Evolutionary conservation across 805 yeast species (phyloP), one percentile per base, ranked within the genome.

Genomic region (Candida jianshihensis): DNA sequence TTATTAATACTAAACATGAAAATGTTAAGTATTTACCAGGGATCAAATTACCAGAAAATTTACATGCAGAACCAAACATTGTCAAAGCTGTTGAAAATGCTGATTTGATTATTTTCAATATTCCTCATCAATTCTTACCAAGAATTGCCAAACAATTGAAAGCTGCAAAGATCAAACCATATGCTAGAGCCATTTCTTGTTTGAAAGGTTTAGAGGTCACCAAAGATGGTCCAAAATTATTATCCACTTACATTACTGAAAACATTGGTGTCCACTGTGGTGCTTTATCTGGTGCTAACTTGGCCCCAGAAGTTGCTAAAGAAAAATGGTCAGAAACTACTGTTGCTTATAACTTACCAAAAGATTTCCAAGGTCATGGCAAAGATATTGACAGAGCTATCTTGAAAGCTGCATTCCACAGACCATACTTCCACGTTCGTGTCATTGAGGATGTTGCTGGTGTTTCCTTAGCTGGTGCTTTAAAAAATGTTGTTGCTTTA

Each of bases 301-400:
- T 92, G 52, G 98, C 98, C 30, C 87, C 94, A 33, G 98, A 92
- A 63, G 96, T 92, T 42, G 98, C 98, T 42, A 76, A 75, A 59
- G 85, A 86, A 63, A 83, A 83, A 64, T 92, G 95, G 94, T 88
- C 96, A 15, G 98, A 92, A 66, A 92, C 98, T 41, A 89, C 98
- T 11, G 87, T 92, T 46, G 98, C 97, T 17, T 92, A 86, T 67
- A 78, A 73, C 39, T 54, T 70, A 18, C 96, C 96, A 39, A 56
- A 57, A 19, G 86, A 87, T 43, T 64, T 53, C 57, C 61, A 56
- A 44, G 70, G 70, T 37, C 59, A 53, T 29, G 68, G 69, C 38
- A 55, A 55, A 43, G 70, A 66, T 61, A 81, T 68, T 66, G 94
- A 85, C 59, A 76, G 77, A 44, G 60, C 60, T 29, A 74, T 83